Conservation (phyloP, 495 filamentous ascomycete genomes). For the Bombardia bombarda region DNA sequence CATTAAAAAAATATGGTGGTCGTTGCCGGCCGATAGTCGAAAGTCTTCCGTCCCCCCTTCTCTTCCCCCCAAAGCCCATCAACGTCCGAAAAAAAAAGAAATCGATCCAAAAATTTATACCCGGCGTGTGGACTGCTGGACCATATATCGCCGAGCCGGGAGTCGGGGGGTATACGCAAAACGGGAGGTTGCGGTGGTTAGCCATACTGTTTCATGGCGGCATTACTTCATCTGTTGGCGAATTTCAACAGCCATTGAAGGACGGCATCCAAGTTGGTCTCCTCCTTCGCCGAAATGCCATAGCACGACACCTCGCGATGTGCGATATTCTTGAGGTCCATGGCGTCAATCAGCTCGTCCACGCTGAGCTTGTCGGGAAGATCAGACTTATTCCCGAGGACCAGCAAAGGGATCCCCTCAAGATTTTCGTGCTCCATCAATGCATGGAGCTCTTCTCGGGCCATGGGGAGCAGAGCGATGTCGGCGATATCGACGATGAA, state of each 20-base stretch:
- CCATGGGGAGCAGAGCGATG: conserved; percentile 67
- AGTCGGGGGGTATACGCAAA: conserved; percentile 14
- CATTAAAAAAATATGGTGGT: conserved; percentile 28
- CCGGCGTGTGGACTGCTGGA: conserved; percentile 7
- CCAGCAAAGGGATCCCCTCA: conserved; percentile 87
- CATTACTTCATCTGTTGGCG: conserved; percentile 47
- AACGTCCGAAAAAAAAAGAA: conserved; percentile 6
- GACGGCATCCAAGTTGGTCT: conserved; percentile 96
- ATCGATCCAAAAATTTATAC: conserved; percentile 2
- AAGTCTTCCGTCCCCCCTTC: too few relatives aligned
- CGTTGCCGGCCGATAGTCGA: conserved; percentile 38
- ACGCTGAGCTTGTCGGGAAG: conserved; percentile 79
- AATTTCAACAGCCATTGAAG: conserved; percentile 93
- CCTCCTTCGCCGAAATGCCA: conserved; percentile 96
- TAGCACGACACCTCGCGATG: conserved; percentile 97
- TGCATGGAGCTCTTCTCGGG: conserved; percentile 84
- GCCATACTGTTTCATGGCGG: neutral
- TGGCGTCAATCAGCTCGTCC: conserved; percentile 87
- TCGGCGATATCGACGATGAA: conserved; percentile 90
- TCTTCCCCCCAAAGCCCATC: conserved; percentile 13
- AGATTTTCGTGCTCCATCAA: conserved; percentile 79
- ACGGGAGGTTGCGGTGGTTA: conserved; percentile 1
- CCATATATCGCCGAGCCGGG: conserved; percentile 6
- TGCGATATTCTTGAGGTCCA: conserved; percentile 83
- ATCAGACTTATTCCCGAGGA: conserved; percentile 96